phyloP scores from a whole-genome alignment of 2,329 filamentous ascomycete genomes.

The Cercospora sp. region DNA sequence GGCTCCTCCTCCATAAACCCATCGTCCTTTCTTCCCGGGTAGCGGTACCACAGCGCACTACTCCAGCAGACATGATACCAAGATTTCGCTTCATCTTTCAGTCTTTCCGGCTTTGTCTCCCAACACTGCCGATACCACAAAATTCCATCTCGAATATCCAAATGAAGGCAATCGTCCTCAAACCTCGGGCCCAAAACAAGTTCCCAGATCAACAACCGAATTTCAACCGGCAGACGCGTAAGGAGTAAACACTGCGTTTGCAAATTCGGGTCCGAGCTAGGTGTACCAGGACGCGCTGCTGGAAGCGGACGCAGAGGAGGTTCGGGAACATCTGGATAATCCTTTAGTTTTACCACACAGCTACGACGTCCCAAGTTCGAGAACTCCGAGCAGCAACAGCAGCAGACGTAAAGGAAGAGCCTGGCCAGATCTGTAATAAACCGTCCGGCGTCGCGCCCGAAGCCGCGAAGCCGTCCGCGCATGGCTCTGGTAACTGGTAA shows the following conservation, averaged over 20 bases:
- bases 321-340: background rate
- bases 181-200: background rate
- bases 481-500: background rate
- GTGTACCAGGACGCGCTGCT: background rate
- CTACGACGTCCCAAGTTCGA: background rate
- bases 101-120: background rate
- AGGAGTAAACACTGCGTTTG: background rate
- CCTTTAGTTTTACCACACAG: background rate
- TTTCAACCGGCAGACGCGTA: background rate
- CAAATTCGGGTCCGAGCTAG: background rate
- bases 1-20: background rate
- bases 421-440: too few species aligned
- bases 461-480: background rate
- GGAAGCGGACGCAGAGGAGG: background rate
- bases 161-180: background rate
- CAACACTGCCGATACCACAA: background rate
- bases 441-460: too few species aligned
- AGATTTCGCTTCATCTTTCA: too few species aligned
- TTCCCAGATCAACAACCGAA: background rate
- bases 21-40: background rate
- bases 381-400: background rate
- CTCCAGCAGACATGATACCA: background rate
- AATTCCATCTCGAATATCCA: background rate
- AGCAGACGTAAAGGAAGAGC: background rate
- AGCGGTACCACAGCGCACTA: background rate